phyloP scores from a whole-genome alignment of 2,329 filamentous ascomycete species.

The Penicillium nordicum region DNA sequence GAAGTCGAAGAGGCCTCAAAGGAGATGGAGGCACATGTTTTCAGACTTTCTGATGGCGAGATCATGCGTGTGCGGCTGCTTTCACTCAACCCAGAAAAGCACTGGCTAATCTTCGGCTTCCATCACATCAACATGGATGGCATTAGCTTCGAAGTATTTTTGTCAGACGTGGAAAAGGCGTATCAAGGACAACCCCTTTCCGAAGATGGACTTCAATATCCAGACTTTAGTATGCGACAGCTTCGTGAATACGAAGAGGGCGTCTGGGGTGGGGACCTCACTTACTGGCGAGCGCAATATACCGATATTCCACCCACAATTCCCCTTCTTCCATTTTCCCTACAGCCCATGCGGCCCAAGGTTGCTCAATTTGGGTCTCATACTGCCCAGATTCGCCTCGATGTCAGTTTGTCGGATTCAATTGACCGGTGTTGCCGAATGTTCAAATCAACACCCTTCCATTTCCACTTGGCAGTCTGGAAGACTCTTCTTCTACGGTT shows the following conservation, averaged over 20 bases:
- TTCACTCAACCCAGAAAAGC: conserved; percentile 17
- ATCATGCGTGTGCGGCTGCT: conserved; percentile 19
- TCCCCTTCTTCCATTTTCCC: conserved; percentile 19
- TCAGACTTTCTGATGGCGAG: conserved; percentile 40
- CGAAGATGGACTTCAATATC: conserved; percentile 30
- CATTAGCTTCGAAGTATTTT: conserved; percentile 43
- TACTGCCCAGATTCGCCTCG: conserved; percentile 7
- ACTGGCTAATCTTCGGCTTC: conserved; percentile 44
- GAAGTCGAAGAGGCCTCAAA: conserved; percentile 22
- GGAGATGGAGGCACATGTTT: conserved; percentile 31
- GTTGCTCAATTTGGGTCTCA: conserved; percentile 13
- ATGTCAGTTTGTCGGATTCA: neutral
- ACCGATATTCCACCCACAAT: conserved; percentile 2
- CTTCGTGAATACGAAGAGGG: conserved; percentile 26
- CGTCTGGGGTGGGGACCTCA: conserved; percentile 23
- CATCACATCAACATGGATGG: conserved; percentile 55
- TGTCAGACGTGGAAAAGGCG: conserved; percentile 44
- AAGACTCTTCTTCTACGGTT: conserved; percentile 38
- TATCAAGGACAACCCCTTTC: conserved; percentile 37
- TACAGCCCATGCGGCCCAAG: conserved; percentile 4
- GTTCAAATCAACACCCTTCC: conserved; percentile 41
- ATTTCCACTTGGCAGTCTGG: conserved; percentile 47
- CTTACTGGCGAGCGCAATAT: conserved; percentile 19
- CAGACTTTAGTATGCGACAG: conserved; percentile 37
- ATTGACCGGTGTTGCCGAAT: conserved; percentile 18